Evolutionary conservation across 2,329 filamentous ascomycete species (phyloP).

Genomic region (Colletotrichum gigasporum): DNA sequence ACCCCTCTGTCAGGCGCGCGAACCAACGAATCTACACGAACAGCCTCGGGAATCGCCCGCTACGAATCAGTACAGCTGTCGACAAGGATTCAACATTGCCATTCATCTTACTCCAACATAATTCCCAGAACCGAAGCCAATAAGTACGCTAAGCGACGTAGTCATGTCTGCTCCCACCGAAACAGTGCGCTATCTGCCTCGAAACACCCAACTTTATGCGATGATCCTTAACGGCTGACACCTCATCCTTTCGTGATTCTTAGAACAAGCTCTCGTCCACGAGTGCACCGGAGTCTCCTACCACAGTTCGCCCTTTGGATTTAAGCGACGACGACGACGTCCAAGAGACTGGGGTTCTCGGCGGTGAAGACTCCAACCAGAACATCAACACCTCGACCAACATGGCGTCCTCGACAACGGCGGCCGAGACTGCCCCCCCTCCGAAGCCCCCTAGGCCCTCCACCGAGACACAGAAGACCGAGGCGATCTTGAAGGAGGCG

Average conservation of each 20-base stretch:
- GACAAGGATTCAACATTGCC: not conserved
- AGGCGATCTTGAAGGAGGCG: conserved; percentile 89
- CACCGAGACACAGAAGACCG: conserved; percentile 84
- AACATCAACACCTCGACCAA: conserved; percentile 38
- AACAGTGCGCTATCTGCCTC: conserved; percentile 49
- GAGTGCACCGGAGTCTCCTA: conserved; percentile 69
- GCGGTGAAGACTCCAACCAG: conserved; percentile 48
- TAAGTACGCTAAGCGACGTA: conserved; percentile 21
- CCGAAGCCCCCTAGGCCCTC: conserved; percentile 87
- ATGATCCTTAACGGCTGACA: conserved; percentile 29
- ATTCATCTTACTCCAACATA: not conserved
- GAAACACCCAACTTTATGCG: conserved; percentile 33
- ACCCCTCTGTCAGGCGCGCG: conserved; percentile 30
- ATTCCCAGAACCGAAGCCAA: not conserved
- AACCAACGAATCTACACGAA: conserved; percentile 19
- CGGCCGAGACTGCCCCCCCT: conserved; percentile 60
- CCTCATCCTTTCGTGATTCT: conserved; percentile 17
- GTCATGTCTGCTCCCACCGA: conserved; percentile 55
- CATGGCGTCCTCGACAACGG: conserved; percentile 47
- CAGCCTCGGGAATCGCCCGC: conserved; percentile 21
- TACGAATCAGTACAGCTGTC: not conserved
- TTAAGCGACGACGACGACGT: conserved; percentile 74
- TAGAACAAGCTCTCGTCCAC: conserved; percentile 55
- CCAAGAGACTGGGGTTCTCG: conserved; percentile 65
- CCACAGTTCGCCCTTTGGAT: conserved; percentile 71